These are phyloP conservation scores for Microthlaspi erraticum DNA, from an alignment of 345 rosid species.

Conservation along the genomic window DNA sequence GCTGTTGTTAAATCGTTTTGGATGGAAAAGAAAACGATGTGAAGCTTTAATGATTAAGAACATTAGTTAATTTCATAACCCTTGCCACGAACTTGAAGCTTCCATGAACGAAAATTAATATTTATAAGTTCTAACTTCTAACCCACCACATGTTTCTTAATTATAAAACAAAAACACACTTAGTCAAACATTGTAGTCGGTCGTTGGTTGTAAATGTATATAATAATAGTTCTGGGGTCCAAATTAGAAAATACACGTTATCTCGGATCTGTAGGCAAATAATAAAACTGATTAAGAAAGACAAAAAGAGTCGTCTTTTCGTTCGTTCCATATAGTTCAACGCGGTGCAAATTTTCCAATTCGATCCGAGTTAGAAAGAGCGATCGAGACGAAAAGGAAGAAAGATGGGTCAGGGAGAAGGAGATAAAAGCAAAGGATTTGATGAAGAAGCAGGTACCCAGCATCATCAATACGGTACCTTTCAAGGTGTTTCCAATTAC, in stretches of 20 bases:
- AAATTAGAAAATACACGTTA: constrained; percentile 7
- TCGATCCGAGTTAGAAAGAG: constrained; percentile 14
- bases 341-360: constrained; percentile 19
- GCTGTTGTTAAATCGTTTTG: not conserved
- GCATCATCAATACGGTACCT: constrained; percentile 84
- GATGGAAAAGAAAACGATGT: constrained; percentile 1
- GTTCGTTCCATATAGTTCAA: not conserved
- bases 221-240: constrained; percentile 6
- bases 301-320: not conserved
- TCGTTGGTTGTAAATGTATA: not conserved
- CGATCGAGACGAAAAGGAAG: constrained; percentile 17
- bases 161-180: not conserved
- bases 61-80: constrained; percentile 11
- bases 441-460: constrained; percentile 41
- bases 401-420: constrained; percentile 49
- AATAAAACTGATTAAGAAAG: not conserved
- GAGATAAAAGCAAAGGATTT: constrained; percentile 48
- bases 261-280: constrained; percentile 15
- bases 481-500: constrained; percentile 92
- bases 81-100: constrained; percentile 14
- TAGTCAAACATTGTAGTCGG: constrained; percentile 13
- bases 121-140: not conserved
- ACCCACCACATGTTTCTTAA: constrained; percentile 11
- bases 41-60: constrained; percentile 1
- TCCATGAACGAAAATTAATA: not conserved